Base-by-base conservation (phyloP, 2,329 filamentous ascomycete species). In the Phyllosticta citrichinensis region DNA sequence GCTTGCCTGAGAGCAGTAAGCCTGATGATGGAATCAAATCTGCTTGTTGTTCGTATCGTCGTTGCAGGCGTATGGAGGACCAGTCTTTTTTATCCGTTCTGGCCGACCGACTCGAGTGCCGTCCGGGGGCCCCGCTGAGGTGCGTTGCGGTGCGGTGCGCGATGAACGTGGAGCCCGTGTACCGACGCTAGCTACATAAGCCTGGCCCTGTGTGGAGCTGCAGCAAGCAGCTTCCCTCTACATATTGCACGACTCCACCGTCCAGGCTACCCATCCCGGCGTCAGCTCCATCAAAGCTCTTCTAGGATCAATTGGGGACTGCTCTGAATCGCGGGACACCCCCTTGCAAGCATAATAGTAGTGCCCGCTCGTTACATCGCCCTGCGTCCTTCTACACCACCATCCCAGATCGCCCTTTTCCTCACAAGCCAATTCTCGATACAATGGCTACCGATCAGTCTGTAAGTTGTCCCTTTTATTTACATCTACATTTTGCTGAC, bases 401-500 rank as follows among this genome's bases (percentile, higher is more conserved):
- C 20, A 24, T 24, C 9, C 35, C 14, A 51, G 27, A 10, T 10
- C 2, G 6, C 9, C 27, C 27, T 30, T 30, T 8, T 51, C 14
- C 25, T 2, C 24, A 14, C 19, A 17, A 19, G 52, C 47, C 19
- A 53, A 24, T 27, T 53, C 20, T 27, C 8, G 19, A 53, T 24
- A 22, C 17, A 53, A 79, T 78, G 76, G 72, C 76, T 54, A 76
- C 75, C 66, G 72, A 73, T 62, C 69, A 71, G 55, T 71, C 68
- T 62, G 74, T 73, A 70, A 65, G 61, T 47, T 24, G 2, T 11
- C 17, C 35, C 56, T 19, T 47, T 52, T 40, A 10, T 22, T 27
- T 52, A 35, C 17, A 24, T 24, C 17, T 22, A 17, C 3, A n/a
- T n/a, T 10, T 22, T 22, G 22, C 57, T 60, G 33, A 60, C 58